Conservation (phyloP, 2,329 filamentous ascomycete species). For the Curvularia lunata region DNA sequence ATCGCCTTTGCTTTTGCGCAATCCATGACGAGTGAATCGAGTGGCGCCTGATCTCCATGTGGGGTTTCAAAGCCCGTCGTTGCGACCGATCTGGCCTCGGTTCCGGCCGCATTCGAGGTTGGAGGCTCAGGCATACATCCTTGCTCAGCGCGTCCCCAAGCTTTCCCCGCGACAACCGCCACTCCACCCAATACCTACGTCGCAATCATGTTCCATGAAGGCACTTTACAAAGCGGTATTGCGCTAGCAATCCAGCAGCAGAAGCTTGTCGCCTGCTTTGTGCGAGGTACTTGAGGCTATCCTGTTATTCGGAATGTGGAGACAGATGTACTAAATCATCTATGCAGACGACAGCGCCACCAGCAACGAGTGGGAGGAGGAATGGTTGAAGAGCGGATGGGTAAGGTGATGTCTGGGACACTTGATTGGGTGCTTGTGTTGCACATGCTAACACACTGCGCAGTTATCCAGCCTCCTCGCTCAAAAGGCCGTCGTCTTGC, state of each 20-base stretch:
- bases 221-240: conserved; percentile 82
- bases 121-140: conserved; percentile 21
- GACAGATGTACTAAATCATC: conserved; percentile 7
- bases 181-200: conserved; percentile 7
- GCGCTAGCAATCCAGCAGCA: conserved; percentile 72
- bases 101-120: conserved; percentile 10
- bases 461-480: conserved; percentile 59
- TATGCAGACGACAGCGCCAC: conserved; percentile 69
- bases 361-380: conserved; percentile 74
- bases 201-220: conserved; percentile 77
- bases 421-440: background rate
- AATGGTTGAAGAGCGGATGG: conserved; percentile 61
- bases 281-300: conserved; percentile 65
- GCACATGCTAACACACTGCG: conserved; percentile 9
- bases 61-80: background rate
- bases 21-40: background rate
- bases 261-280: conserved; percentile 85
- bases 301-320: conserved; percentile 19
- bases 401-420: conserved; percentile 27
- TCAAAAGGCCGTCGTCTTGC: conserved; percentile 71
- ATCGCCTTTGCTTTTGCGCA: conserved; percentile 14
- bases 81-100: conserved; percentile 16
- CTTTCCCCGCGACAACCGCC: conserved; percentile 26
- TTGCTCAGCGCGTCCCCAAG: conserved; percentile 23
- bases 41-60: background rate